A percentile compares a stretch with the other conserved stretches of the same genome.
Evolutionary conservation across 352 stramenopile genomes (phyloP).

Genomic region (Phytopythium oedochilum): DNA sequence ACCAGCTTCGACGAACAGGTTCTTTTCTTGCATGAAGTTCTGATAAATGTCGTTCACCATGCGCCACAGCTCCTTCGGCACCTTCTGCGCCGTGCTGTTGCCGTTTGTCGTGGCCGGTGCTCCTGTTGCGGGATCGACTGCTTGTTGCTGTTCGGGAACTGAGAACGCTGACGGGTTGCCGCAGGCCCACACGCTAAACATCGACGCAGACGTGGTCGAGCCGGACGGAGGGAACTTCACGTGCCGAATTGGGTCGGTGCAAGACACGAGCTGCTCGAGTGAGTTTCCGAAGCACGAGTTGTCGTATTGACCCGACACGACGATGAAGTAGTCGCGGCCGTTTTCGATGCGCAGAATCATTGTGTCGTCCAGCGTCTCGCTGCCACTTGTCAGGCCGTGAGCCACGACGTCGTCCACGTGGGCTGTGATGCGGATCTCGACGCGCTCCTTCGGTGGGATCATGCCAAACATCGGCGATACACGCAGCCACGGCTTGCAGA

Average conservation of each 20-base stretch:
- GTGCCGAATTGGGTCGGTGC: constrained; percentile 81
- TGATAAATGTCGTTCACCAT: constrained; percentile 96
- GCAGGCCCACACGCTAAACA: constrained; percentile 42
- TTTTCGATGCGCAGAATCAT: constrained; percentile 97
- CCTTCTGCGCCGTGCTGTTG: constrained; percentile 41
- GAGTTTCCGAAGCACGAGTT: constrained; percentile 94
- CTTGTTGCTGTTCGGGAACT: constrained; percentile 1
- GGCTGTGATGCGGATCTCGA: constrained; percentile 90
- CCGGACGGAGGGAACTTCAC: constrained; percentile 17
- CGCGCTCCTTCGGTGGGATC: constrained; percentile 74
- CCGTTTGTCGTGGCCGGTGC: constrained; percentile 7
- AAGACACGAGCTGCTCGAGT: constrained; percentile 93
- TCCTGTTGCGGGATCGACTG: constrained; percentile 11
- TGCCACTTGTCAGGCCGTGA: constrained; percentile 83
- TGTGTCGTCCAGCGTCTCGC: constrained; percentile 94
- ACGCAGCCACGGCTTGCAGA: constrained; percentile 93
- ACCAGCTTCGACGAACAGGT: constrained; percentile 77
- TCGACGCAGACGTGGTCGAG: constrained; percentile 15
- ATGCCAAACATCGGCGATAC: constrained; percentile 87
- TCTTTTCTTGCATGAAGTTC: constrained; percentile 69
- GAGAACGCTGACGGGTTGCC: constrained; percentile 3
- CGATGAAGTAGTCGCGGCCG: constrained; percentile 95
- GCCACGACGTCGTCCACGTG: constrained; percentile 89
- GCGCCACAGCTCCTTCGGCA: constrained; percentile 97
- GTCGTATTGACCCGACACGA: constrained; percentile 90